Conservation (phyloP, 2,329 filamentous ascomycete species). For the Whalleya microplaca region DNA sequence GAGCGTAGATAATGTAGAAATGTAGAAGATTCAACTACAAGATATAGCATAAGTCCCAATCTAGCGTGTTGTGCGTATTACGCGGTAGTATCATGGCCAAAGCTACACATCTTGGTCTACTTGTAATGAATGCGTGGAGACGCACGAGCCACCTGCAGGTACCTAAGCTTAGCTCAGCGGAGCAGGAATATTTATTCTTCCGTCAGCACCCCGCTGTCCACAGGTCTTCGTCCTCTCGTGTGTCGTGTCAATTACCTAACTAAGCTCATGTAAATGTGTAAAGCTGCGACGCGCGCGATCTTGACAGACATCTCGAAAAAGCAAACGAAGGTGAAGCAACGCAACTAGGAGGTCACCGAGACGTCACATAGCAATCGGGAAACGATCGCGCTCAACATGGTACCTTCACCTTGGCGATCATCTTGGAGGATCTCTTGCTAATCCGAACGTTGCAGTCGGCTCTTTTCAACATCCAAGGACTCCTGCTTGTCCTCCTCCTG, state of each 20-base stretch:
- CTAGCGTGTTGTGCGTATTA: no score
- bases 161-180: background rate
- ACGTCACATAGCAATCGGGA: background rate
- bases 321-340: background rate
- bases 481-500: constrained; percentile 90
- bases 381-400: background rate
- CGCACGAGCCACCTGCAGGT: no score
- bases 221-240: background rate
- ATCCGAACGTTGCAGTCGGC: constrained; percentile 66
- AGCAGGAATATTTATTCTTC: background rate
- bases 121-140: no score
- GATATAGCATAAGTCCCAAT: no score
- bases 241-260: background rate
- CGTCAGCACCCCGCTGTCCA: background rate
- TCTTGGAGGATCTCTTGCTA: background rate
- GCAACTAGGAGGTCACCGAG: background rate
- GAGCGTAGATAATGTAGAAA: no score
- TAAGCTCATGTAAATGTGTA: no score
- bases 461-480: constrained; percentile 98
- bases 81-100: no score
- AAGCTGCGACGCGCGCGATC: background rate
- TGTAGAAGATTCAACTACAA: no score
- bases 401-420: background rate
- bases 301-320: background rate
- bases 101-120: no score